These are phyloP conservation scores for Phytopythium oedochilum DNA, from an alignment of 352 stramenopile species.

Conservation along the genomic window DNA sequence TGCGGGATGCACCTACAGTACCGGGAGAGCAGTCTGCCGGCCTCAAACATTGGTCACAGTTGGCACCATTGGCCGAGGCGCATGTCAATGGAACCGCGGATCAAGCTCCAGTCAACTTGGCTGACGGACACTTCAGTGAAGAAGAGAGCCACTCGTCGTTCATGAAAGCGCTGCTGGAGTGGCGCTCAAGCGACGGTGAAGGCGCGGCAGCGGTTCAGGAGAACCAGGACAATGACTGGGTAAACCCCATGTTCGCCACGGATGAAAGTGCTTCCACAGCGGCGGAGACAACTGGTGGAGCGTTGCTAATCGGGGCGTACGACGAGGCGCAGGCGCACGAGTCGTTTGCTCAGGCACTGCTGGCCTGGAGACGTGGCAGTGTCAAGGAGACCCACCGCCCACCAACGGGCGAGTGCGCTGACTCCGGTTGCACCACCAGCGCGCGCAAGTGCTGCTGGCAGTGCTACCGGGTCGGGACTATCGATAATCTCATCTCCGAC, in stretches of 20 bases:
- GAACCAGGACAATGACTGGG: conserved; percentile 45
- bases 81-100: conserved; percentile 6
- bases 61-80: conserved; percentile 47
- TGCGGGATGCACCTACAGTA: conserved; percentile 26
- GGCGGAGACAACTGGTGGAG: conserved; percentile 18
- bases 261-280: conserved; percentile 7
- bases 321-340: conserved; percentile 68
- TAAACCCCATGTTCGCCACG: conserved; percentile 47
- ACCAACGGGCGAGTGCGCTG: conserved; percentile 2
- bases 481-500: conserved; percentile 40
- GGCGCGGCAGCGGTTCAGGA: conserved; percentile 2
- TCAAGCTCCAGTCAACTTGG: conserved; percentile 61
- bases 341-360: conserved; percentile 50
- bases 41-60: conserved; percentile 64
- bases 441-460: conserved; percentile 77
- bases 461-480: conserved; percentile 56
- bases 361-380: conserved; percentile 46
- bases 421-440: conserved; percentile 36
- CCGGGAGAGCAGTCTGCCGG: conserved; percentile 18
- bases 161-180: conserved; percentile 76
- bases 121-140: conserved; percentile 73
- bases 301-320: conserved; percentile 52
- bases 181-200: conserved; percentile 41
- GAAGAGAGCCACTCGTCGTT: conserved; percentile 71
- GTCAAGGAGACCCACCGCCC: neutral